phyloP scores from a whole-genome alignment of 306 rosid species.

The Urtica urens region DNA sequence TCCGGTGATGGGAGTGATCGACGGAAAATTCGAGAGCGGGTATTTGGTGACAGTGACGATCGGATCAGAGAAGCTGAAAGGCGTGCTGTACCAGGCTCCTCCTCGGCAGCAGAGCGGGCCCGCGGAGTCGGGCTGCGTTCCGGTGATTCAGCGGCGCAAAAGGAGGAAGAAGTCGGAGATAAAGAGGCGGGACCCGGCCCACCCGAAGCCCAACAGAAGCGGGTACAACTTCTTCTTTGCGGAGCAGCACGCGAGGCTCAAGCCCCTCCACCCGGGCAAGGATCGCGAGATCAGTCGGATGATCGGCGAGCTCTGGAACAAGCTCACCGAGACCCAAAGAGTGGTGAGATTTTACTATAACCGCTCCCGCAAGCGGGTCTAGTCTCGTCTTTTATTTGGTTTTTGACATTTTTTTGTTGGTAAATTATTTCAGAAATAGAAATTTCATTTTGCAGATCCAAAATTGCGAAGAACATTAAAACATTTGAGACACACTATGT shows the following conservation, averaged over 20 bases:
- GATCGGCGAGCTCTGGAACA: constrained; percentile 94
- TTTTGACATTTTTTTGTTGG: no score
- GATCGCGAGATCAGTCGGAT: constrained; percentile 85
- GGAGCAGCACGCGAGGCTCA: constrained; percentile 82
- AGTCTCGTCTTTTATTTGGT: no score
- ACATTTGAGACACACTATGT: no score
- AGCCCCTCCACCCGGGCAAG: constrained; percentile 66
- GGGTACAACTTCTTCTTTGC: constrained; percentile 94
- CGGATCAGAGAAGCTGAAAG: constrained; percentile 68
- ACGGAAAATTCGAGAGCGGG: constrained; percentile 87
- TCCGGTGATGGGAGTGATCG: constrained; percentile 62
- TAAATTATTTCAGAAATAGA: no score
- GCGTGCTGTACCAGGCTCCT: constrained; percentile 60
- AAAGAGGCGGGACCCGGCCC: constrained; percentile 77
- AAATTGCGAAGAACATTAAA: no score
- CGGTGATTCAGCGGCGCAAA: constrained; percentile 51
- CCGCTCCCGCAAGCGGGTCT: no score
- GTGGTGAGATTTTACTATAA: constrained; percentile 29
- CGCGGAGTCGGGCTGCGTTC: no score
- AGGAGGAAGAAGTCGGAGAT: constrained; percentile 84
- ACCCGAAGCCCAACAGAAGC: constrained; percentile 88
- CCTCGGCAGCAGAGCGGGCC: no score
- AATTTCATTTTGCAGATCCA: no score
- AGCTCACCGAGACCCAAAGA: constrained; percentile 47
- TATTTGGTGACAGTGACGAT: constrained; percentile 71